Percentiles rank a stretch among this genome's conserved stretches.
Conservation (phyloP, 2,329 filamentous ascomycete species). For the Trichoderma breve region DNA sequence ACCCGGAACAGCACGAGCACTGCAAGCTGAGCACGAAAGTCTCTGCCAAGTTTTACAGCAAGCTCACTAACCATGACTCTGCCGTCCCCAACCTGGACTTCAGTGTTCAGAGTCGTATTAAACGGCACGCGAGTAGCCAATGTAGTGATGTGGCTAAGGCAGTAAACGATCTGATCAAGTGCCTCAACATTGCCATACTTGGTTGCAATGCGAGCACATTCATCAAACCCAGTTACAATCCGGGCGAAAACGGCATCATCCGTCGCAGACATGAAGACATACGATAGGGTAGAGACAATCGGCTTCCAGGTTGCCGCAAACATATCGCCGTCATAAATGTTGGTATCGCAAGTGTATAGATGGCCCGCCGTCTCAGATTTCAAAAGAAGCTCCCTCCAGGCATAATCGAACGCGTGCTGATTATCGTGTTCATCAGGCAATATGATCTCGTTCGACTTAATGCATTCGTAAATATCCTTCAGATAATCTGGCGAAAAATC, state of each 20-base stretch:
- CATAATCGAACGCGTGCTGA: slow-evolving; percentile 92
- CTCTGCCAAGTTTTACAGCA: slow-evolving; percentile 89
- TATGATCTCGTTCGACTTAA: slow-evolving; percentile 92
- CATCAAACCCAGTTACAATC: slow-evolving; percentile 91
- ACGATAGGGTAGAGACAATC: slow-evolving; percentile 89
- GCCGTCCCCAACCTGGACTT: slow-evolving; percentile 87
- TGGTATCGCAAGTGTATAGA: slow-evolving; percentile 79
- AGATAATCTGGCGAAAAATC: slow-evolving; percentile 85
- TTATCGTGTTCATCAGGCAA: slow-evolving; percentile 96
- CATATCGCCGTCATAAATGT: slow-evolving; percentile 96
- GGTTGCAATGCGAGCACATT: slow-evolving; percentile 89
- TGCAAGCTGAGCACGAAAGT: slow-evolving; percentile 90
- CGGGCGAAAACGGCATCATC: slow-evolving; percentile 94
- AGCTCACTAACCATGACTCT: slow-evolving; percentile 98
- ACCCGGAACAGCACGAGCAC: slow-evolving; percentile 95
- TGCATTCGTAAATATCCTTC: slow-evolving; percentile 83
- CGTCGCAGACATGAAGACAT: slow-evolving; percentile 98
- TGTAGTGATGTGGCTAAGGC: slow-evolving; percentile 85
- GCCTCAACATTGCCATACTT: slow-evolving; percentile 81
- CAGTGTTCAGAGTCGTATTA: slow-evolving; percentile 88
- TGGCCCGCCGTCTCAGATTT: slow-evolving; percentile 77
- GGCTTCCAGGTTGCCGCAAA: slow-evolving; percentile 95
- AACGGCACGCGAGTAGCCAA: slow-evolving; percentile 72
- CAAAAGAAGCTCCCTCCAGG: slow-evolving; percentile 89
- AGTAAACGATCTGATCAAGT: slow-evolving; percentile 89